A percentile compares a stretch with the other conserved stretches of the same genome.
phyloP scores from a whole-genome alignment of 768 basidiomycete genomes.

The Phlebiopsis flavidoalba region DNA sequence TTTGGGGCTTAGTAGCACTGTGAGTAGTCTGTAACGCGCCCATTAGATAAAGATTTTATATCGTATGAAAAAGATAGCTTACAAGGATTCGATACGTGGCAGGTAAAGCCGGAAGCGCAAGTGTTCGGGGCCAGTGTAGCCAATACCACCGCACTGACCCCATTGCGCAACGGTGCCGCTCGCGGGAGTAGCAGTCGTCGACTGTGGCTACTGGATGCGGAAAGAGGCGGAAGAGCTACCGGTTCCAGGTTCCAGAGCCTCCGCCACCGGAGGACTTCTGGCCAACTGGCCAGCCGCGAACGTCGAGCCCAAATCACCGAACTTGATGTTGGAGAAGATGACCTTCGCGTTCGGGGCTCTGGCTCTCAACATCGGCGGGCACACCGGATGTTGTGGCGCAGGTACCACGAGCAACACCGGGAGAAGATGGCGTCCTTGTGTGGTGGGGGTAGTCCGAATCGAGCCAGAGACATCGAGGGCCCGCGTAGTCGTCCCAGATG shows the following conservation, averaged over 20 bases:
- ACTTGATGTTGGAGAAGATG: slow-evolving; percentile 51
- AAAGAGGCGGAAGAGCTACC: background rate
- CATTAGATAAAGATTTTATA: background rate
- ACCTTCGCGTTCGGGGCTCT: slow-evolving; percentile 36
- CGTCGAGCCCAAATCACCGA: slow-evolving; percentile 45
- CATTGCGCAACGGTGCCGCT: slow-evolving; percentile 10
- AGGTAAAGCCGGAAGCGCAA: slow-evolving; percentile 8
- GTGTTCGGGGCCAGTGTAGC: slow-evolving; percentile 11
- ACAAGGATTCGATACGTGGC: slow-evolving; percentile 10
- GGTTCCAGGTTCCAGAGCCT: background rate
- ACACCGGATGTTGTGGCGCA: slow-evolving; percentile 44
- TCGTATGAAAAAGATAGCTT: slow-evolving; percentile 24
- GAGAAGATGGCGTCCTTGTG: slow-evolving; percentile 21
- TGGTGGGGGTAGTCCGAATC: slow-evolving; percentile 23
- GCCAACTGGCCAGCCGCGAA: slow-evolving; percentile 20
- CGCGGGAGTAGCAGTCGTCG: background rate
- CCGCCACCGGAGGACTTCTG: background rate
- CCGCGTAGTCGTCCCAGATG: slow-evolving; percentile 52
- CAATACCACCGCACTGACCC: slow-evolving; percentile 20
- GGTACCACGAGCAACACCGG: slow-evolving; percentile 45
- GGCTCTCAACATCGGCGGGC: slow-evolving; percentile 38
- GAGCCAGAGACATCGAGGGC: slow-evolving; percentile 27
- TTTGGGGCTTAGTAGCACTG: slow-evolving; percentile 9
- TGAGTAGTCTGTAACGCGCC: slow-evolving; percentile 6
- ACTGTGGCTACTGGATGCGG: background rate